Evolutionary conservation across 108 stramenopile species (phyloP).

Genomic region (Nitzschia sp.): DNA sequence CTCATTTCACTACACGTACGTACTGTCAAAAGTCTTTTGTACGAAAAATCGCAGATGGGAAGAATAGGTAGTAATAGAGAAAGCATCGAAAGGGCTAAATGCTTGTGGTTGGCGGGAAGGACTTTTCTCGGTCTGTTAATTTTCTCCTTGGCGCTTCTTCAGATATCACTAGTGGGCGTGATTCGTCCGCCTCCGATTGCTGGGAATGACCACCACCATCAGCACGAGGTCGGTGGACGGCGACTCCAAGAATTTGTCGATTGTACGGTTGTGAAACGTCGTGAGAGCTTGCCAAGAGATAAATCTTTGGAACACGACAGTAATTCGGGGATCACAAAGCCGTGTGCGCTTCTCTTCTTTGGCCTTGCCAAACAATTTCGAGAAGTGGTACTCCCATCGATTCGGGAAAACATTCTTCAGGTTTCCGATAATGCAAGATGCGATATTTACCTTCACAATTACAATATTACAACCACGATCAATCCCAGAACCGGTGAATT

Average conservation of each 20-base stretch:
- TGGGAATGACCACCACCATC: too few relatives aligned
- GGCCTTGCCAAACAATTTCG: constrained; percentile 32
- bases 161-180: too few relatives aligned
- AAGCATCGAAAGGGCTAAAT: too few relatives aligned
- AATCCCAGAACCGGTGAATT: not conserved
- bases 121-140: too few relatives aligned
- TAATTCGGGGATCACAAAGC: not conserved
- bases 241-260: not conserved
- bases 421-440: constrained; percentile 35
- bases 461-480: constrained; percentile 18
- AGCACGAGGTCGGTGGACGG: too few relatives aligned
- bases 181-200: too few relatives aligned
- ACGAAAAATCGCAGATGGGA: too few relatives aligned
- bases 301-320: not conserved
- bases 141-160: too few relatives aligned
- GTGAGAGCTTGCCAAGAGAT: not conserved
- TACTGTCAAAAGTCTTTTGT: too few relatives aligned
- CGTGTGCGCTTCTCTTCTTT: constrained; percentile 39
- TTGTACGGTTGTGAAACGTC: not conserved
- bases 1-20: too few relatives aligned
- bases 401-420: constrained; percentile 28
- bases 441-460: constrained; percentile 34
- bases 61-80: too few relatives aligned
- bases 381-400: constrained; percentile 33
- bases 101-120: too few relatives aligned